These are phyloP conservation scores for Xylariaceae sp. DNA, from an alignment of 2,329 filamentous ascomycete species.

Conservation along the genomic window DNA sequence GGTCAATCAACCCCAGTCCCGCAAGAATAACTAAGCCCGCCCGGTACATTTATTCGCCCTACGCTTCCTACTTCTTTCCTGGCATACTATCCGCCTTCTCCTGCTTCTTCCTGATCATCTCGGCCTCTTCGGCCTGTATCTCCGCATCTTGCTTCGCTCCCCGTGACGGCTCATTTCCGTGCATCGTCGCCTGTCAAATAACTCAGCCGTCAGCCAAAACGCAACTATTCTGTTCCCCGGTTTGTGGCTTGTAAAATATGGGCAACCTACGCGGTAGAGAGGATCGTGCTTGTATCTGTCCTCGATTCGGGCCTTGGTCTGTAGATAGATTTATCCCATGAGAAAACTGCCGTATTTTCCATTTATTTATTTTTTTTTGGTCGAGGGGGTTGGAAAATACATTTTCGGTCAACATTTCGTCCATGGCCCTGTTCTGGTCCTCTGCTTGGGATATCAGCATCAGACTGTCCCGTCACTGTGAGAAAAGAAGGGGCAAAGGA, in stretches of 20 bases:
- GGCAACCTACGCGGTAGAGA: constrained; percentile 19
- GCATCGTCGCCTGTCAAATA: constrained; percentile 21
- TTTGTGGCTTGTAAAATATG: no score
- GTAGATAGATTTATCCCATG: no score
- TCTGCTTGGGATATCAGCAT: constrained; percentile 14
- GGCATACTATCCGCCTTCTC: constrained; percentile 22
- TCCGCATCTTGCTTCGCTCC: constrained; percentile 25
- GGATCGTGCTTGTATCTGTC: constrained; percentile 26
- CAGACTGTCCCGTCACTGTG: background rate
- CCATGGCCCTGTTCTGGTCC: constrained; percentile 21
- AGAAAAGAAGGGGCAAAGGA: no score
- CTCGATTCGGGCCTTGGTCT: constrained; percentile 19
- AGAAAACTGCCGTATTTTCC: background rate
- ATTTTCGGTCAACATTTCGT: constrained; percentile 22
- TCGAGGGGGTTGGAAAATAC: constrained; percentile 11
- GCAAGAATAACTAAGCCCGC: no score
- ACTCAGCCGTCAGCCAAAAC: no score
- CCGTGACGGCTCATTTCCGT: constrained; percentile 24
- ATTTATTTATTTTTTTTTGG: no score
- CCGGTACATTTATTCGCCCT: no score
- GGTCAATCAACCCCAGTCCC: no score
- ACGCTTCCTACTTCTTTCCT: constrained; percentile 20
- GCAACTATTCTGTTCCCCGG: no score
- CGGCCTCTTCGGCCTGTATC: constrained; percentile 25
- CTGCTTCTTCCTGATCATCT: constrained; percentile 23